Conservation (phyloP, 1,284 basidiomycete species). For the Papiliotrema laurentii region DNA sequence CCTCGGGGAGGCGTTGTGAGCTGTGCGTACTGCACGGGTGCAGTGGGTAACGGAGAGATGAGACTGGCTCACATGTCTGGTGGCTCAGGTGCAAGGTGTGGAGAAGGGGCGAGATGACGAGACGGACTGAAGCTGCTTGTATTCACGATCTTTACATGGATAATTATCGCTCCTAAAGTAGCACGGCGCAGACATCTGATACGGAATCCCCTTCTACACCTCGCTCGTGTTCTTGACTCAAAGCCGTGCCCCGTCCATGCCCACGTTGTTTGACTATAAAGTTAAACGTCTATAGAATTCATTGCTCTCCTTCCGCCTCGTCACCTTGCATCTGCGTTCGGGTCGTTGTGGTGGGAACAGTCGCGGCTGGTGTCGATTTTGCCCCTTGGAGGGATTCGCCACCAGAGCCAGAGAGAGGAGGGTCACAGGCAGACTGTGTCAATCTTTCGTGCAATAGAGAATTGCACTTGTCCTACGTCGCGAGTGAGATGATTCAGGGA, state of each 20-base stretch:
- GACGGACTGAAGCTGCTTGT: not conserved
- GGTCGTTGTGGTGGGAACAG: too few relatives aligned
- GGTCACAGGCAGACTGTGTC: too few relatives aligned
- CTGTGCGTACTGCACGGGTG: not conserved
- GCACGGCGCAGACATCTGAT: not conserved
- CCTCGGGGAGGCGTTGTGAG: not conserved
- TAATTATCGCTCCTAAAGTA: not conserved
- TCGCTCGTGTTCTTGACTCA: too few relatives aligned
- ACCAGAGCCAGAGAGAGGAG: too few relatives aligned
- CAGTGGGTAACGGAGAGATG: not conserved
- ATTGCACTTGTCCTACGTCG: not conserved
- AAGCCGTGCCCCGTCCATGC: too few relatives aligned
- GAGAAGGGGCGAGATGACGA: not conserved
- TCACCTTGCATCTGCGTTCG: too few relatives aligned
- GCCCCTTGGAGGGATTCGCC: too few relatives aligned
- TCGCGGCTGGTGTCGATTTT: too few relatives aligned
- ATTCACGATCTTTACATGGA: not conserved
- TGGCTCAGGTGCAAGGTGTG: not conserved
- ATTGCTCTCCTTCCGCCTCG: too few relatives aligned
- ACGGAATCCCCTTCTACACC: not conserved
- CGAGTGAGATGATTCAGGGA: not conserved
- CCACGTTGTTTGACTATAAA: too few relatives aligned
- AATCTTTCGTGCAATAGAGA: not conserved
- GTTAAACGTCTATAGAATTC: too few relatives aligned
- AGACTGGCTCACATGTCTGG: not conserved